Evolutionary conservation across 306 rosid species (phyloP), one percentile per base, ranked within the genome.

Genomic region (Cicer cuneatum): DNA sequence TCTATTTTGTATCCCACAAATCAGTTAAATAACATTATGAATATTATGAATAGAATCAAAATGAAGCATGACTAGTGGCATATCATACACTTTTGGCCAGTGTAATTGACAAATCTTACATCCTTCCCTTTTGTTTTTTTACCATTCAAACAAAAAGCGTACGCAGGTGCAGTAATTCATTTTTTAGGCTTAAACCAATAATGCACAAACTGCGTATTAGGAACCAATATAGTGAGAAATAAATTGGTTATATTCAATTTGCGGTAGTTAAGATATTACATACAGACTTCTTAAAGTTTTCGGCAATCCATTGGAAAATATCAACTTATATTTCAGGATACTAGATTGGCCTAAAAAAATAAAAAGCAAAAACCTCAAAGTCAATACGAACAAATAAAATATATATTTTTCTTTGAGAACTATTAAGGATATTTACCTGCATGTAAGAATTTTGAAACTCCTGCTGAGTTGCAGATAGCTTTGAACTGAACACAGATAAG

Each of bases 401-500:
- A 13, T 11, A 48, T 13, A 4, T 3, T 47, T 54, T 63, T 12
- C 52, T 68, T 59, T 54, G 59, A 71, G 77, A 24, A 74, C 54
- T 43, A 74, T 43, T 71, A 37, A 64, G 71, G 75, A 85, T 53
- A 76, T 62, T 62, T 82, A 92, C 98, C 95, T 86, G 96, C 51
- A 5, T 63, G 80, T 87, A 78, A 43, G 87, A 86, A 68, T 87
- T 88, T 78, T 75, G 80, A 87, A 91, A 94, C 76, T 91, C 96
- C 71, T 86, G 95, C 63, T 85, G 93, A 81, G 90, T 85, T 59
- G 78, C 37, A 19, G 80, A 86, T 46, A 94, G 86, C 87, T 89
- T 94, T 78, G 92, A 87, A 74, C 71, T 85, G 81, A 90, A 94
- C 63, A 84, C 85, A 71, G 92, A 80, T 71, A 94, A 85, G 85